Percentiles rank a stretch among this genome's conserved stretches.
Conservation (phyloP, 345 rosid species). For the Gynandropsis gynandra region DNA sequence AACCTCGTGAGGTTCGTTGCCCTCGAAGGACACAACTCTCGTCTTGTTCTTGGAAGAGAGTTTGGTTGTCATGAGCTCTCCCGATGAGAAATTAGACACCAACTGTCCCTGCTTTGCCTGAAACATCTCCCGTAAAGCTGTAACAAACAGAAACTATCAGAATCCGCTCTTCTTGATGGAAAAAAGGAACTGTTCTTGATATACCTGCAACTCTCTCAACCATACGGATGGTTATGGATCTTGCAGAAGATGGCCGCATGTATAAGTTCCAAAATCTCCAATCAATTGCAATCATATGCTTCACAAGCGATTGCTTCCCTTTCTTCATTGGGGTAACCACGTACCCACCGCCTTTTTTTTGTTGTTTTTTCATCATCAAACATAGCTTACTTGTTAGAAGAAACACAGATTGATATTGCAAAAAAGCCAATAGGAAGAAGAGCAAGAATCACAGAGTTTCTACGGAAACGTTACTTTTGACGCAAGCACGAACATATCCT, state of each 20-base stretch:
- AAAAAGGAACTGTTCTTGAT: too few species aligned
- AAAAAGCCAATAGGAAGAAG: background rate
- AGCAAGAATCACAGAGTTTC: too few species aligned
- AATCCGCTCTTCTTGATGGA: too few species aligned
- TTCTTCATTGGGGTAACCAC: conserved; percentile 67
- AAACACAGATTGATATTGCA: too few species aligned
- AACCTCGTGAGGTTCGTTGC: conserved; percentile 15
- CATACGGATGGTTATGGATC: conserved; percentile 66
- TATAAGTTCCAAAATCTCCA: conserved; percentile 85
- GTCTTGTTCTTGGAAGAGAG: conserved; percentile 26
- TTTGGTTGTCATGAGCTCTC: conserved; percentile 31
- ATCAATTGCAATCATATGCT: conserved; percentile 88
- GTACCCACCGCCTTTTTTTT: conserved; percentile 80
- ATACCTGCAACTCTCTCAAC: conserved; percentile 82
- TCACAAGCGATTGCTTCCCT: conserved; percentile 68
- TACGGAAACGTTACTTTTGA: conserved; percentile 62
- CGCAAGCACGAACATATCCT: conserved; percentile 84
- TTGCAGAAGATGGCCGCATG: conserved; percentile 49
- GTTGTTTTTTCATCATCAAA: background rate
- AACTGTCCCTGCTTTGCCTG: conserved; percentile 46
- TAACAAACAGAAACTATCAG: conserved; percentile 14
- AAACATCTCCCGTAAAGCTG: conserved; percentile 76
- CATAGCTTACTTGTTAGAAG: too few species aligned
- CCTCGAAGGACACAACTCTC: conserved; percentile 25
- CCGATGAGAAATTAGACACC: conserved; percentile 34